Base-by-base conservation (phyloP, 495 filamentous ascomycete genomes). In the Extremus antarcticus region DNA sequence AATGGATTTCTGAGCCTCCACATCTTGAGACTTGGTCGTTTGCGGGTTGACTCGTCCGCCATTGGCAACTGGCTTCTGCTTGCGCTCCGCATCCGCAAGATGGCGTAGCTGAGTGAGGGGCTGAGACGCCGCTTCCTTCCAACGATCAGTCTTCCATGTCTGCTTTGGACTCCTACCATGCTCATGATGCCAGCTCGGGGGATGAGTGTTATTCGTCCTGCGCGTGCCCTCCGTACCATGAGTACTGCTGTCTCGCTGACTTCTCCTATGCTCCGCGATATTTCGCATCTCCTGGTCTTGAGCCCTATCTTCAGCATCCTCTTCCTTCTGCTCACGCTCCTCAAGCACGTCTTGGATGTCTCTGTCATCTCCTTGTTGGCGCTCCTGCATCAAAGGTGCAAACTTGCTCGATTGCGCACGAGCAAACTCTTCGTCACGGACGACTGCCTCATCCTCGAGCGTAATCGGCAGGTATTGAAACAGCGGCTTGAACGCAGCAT, bases 381-480 rank as follows among this genome's bases (percentile, higher is more conserved):
- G 76, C 48, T 76, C 76, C 51, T 80, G 81, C 64, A 56, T 48
- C 10, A 48, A 10, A 9, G 57, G 41, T 17, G 61, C 53, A 46
- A 54, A 60, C 43, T 52, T 59, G 57, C 61, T 51, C 92, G 87
- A 55, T 24, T 95, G 87, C 20, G 84, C 85, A 35, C 82, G 77
- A 38, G 84, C 83, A 66, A 97, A 98, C 50, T 86, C 87, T 62
- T 92, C 81, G 62, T 97, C 94, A 2, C 90, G 83, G 41, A 84
- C 74, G 13, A 92, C 87, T 3, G 92, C 92, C 55, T 94, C 88
- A 61, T 98, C 94, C 67, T 98, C 92, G 43, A 97, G 76, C 0
- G 92, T 97, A 62, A 98, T 94, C 0, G 92, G 92, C 40, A 98
- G 72, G 65, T 95, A 95, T 32, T 82, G 79, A 63, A 94, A 82